Percentiles rank a stretch among this genome's conserved stretches.
Conservation (phyloP, 306 rosid species). For the Alnus rubra region DNA sequence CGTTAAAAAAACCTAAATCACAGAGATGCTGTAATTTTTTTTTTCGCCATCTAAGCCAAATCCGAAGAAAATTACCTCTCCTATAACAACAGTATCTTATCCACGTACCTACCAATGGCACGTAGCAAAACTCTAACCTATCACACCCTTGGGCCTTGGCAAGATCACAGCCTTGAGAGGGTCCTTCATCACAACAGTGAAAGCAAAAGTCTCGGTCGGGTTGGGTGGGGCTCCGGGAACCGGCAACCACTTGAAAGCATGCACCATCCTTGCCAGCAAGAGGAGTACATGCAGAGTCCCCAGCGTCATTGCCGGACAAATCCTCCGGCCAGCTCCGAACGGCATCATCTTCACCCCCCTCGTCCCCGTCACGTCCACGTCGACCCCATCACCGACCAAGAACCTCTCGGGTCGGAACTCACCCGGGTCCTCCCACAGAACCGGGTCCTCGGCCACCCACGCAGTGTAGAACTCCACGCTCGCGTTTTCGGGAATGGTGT, state of each 20-base stretch:
- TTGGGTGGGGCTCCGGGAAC: slow-evolving; percentile 69
- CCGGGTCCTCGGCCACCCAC: slow-evolving; percentile 81
- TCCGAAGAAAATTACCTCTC: neutral
- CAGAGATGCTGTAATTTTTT: too few relatives aligned
- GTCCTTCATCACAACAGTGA: slow-evolving; percentile 87
- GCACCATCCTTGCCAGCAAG: slow-evolving; percentile 82
- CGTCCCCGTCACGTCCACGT: slow-evolving; percentile 82
- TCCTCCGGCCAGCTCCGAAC: slow-evolving; percentile 84
- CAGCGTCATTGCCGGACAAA: slow-evolving; percentile 90
- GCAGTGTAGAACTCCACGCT: slow-evolving; percentile 98
- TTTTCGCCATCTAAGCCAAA: too few relatives aligned
- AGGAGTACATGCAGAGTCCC: slow-evolving; percentile 72
- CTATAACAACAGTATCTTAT: neutral
- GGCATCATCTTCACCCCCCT: slow-evolving; percentile 83
- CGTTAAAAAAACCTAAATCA: too few relatives aligned
- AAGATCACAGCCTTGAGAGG: slow-evolving; percentile 77
- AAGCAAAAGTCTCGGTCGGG: slow-evolving; percentile 85
- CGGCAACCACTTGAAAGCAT: slow-evolving; percentile 82
- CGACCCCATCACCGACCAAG: slow-evolving; percentile 81
- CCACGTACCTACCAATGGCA: too few relatives aligned
- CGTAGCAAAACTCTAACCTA: too few relatives aligned
- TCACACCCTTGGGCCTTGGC: slow-evolving; percentile 56
- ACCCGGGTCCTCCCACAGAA: slow-evolving; percentile 71
- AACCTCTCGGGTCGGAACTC: slow-evolving; percentile 93
- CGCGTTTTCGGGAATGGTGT: slow-evolving; percentile 73